These are phyloP conservation scores for Taxillus chinensis DNA, from an alignment of 164 flowering plant genomes.

Conservation along the genomic window DNA sequence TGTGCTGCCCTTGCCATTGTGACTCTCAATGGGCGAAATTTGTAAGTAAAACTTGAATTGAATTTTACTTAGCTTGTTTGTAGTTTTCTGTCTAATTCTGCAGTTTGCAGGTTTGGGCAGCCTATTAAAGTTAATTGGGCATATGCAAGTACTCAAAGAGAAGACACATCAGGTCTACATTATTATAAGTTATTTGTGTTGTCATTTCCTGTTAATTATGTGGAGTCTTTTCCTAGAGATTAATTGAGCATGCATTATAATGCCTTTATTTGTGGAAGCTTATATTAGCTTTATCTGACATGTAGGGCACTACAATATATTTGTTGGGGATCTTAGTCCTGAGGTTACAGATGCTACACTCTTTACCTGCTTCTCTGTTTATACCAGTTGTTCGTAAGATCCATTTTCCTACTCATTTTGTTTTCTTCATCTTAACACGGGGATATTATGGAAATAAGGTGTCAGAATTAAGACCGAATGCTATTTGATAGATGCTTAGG, in stretches of 20 bases:
- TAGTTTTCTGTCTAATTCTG: conserved; percentile 1
- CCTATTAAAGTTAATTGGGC: conserved; percentile 85
- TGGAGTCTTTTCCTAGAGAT: too few relatives aligned
- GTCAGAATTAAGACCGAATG: neutral
- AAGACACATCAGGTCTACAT: conserved; percentile 51
- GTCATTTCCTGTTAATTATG: neutral
- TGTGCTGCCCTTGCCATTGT: conserved; percentile 63
- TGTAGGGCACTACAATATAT: conserved; percentile 25
- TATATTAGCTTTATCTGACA: neutral
- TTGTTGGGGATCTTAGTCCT: conserved; percentile 34
- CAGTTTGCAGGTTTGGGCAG: conserved; percentile 61
- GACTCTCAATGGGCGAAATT: conserved; percentile 55
- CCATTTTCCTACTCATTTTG: neutral
- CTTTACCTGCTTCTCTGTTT: conserved; percentile 22
- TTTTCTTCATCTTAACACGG: neutral
- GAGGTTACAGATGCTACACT: conserved; percentile 30
- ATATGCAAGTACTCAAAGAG: conserved; percentile 66
- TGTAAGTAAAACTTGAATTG: conserved; percentile 29
- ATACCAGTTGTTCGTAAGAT: conserved; percentile 3
- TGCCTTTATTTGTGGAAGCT: neutral
- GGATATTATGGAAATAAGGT: neutral
- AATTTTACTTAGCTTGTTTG: neutral
- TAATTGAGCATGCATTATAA: neutral
- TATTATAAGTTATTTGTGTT: neutral
- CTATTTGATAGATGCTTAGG: neutral